phyloP scores from a whole-genome alignment of 2,329 filamentous ascomycete species.

The Ustulina deusta region DNA sequence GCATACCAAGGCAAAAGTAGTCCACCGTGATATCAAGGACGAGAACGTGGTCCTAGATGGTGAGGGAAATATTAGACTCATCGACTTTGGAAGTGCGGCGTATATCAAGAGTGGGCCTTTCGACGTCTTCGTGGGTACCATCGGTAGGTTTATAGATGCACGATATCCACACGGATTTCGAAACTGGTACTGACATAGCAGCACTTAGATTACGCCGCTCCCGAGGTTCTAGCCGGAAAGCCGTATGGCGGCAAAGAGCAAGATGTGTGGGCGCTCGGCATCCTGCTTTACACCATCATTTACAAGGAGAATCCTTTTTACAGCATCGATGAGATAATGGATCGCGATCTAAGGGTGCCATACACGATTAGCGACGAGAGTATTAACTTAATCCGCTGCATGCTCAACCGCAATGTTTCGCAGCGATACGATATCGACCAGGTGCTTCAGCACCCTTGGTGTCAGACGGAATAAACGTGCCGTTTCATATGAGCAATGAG shows the following conservation, averaged over 20 bases:
- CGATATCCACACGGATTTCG: background rate
- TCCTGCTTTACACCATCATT: slow-evolving; percentile 96
- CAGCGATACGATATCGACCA: slow-evolving; percentile 86
- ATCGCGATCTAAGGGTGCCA: slow-evolving; percentile 91
- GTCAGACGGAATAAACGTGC: slow-evolving; percentile 48
- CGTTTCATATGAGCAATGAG: slow-evolving; percentile 13
- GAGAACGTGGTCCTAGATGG: slow-evolving; percentile 98
- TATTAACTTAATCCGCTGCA: slow-evolving; percentile 88
- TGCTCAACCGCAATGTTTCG: slow-evolving; percentile 92
- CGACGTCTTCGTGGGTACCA: slow-evolving; percentile 98
- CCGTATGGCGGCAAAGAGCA: slow-evolving; percentile 96
- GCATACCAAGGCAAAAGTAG: slow-evolving; percentile 89
- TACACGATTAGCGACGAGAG: slow-evolving; percentile 91
- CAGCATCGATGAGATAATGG: slow-evolving; percentile 99
- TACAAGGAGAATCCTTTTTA: slow-evolving; percentile 99
- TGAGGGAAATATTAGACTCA: slow-evolving; percentile 94
- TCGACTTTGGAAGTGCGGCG: slow-evolving; percentile 97
- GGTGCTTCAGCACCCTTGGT: slow-evolving; percentile 93
- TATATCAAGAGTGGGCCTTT: slow-evolving; percentile 99
- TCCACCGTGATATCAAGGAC: slow-evolving; percentile 98
- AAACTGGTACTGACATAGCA: slow-evolving; percentile 30
- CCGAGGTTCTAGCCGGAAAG: slow-evolving; percentile 93
- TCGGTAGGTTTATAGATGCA: slow-evolving; percentile 73
- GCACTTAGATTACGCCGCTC: slow-evolving; percentile 88
- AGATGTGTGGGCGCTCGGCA: slow-evolving; percentile 97